phyloP scores from a whole-genome alignment of 2,329 filamentous ascomycete genomes.

The Diaporthe longicolla region DNA sequence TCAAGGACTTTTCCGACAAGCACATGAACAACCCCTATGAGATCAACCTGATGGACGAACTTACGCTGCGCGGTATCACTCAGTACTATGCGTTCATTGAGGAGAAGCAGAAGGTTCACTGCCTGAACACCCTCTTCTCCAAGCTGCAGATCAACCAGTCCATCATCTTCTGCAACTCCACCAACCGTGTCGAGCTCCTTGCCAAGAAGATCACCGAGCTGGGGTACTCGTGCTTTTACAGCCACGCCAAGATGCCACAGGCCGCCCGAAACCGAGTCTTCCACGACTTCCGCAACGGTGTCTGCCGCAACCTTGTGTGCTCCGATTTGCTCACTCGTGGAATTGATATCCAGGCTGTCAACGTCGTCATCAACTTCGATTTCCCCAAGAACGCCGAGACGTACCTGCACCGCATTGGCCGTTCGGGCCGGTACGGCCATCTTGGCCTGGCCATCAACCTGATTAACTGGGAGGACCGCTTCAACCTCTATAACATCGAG shows the following conservation, averaged over 20 bases:
- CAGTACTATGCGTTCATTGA: constrained; percentile 99
- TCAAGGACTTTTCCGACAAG: constrained; percentile 98
- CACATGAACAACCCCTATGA: constrained; percentile 98
- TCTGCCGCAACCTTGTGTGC: constrained; percentile 97
- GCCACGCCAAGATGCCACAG: constrained; percentile 97
- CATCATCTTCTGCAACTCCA: constrained; percentile 99
- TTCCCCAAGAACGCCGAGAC: constrained; percentile 99
- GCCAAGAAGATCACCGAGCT: constrained; percentile 99
- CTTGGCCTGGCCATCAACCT: constrained; percentile 97
- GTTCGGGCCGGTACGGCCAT: constrained; percentile 96
- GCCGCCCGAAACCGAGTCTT: constrained; percentile 98
- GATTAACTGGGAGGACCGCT: constrained; percentile 99
- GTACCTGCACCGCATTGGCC: constrained; percentile 97
- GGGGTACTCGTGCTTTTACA: constrained; percentile 99
- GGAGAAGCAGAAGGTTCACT: constrained; percentile 99
- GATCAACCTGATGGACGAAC: constrained; percentile 99
- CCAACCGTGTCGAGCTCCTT: constrained; percentile 95
- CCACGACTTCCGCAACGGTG: constrained; percentile 98
- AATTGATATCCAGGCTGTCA: constrained; percentile 99
- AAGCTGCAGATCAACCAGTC: constrained; percentile 99
- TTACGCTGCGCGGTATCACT: constrained; percentile 96
- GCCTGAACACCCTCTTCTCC: constrained; percentile 97
- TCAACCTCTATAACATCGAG: constrained; percentile 99
- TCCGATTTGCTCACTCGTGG: constrained; percentile 97
- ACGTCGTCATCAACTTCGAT: constrained; percentile 99